Base-by-base conservation (phyloP, 2,329 filamentous ascomycete species). In the Gnomoniopsis smithogilvyi region DNA sequence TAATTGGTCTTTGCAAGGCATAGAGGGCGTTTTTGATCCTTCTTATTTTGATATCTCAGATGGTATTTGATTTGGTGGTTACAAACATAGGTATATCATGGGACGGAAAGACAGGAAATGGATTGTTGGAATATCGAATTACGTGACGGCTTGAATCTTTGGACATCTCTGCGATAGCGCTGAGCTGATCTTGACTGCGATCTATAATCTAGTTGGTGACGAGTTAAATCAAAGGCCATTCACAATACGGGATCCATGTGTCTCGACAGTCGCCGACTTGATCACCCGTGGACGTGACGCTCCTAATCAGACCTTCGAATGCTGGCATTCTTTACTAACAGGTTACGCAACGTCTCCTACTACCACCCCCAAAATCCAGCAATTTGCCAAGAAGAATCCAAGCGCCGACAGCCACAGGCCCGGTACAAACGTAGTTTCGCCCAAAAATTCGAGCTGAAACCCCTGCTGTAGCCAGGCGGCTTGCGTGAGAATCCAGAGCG, bases 281-380 rank as follows among this genome's bases (percentile, higher is more conserved):
- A 30, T 4, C 26, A 30, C 8, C 26, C 26, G 8, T 30, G 26
- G 8, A 30, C 26, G 8, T 30, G 26, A 8, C 8, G 8, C 4
- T 30, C 4, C 26, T 4, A 8, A 30, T 30, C 8, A 8, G 26
- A 8, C 26, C 26, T 4, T 41, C 36, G 11, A n/a, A 41, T n/a
- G 3, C 4, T 14, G 17, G 34, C 34, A 15, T 36, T 15, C 34
- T 8, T 36, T 36, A 36, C 8, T 36, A 8, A 36, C 34, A 8
- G 34, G 34, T 36, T 53, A 63, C 2, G 65, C 73, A 3, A 79
- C 79, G 72, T 98, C 95, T 2, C 71, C 70, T 7, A 97, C 82
- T 47, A 98, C 86, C 50, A 96, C 78, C 0, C 91, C 90, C 43
- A 99, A 71, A 56, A 98, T 91, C 86, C 91, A 96, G 65, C 87